Base-by-base conservation (phyloP, 1,139 yeast species). In the Yamadazyma songkhlaensis region DNA sequence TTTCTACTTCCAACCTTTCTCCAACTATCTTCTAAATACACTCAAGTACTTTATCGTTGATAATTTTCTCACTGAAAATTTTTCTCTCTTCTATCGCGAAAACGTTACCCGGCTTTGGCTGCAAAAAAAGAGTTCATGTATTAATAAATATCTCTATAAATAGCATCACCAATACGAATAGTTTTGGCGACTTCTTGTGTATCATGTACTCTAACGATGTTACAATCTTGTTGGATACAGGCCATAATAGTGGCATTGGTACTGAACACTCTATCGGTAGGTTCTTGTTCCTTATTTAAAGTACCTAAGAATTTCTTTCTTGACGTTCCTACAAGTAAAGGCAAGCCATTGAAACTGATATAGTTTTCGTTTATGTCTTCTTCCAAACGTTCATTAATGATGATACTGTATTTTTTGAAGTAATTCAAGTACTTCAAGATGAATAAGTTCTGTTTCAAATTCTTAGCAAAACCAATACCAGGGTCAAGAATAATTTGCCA, bases 401-500 rank as follows among this genome's bases (percentile, higher is more conserved):
- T 49, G 11, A 62, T 50, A 0, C 79, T 62, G 48, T 79, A 82
- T 27, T 66, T 59, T 53, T 81, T 80, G 51, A 84, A 58, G n/a
- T 60, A 46, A 4, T 80, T 71, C 3, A 84, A 72, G 39, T 80
- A 68, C 41, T 79, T 74, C 22, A 92, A 68, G 1, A 89, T 50
- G 9, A 74, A 71, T 31, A 90, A 50, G 56, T 90, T 92, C 52
- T 90, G 96, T 8, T 59, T 49, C 31, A 74, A 52, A 38, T 72
- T 73, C 57, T 92, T 92, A 14, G 97, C 97, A 62, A 92, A 92
- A 2, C 98, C 98, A 37, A 92, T 63, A 1, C 98, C 98, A 0
- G 99, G 98, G 58, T 92, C 99, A 9, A 89, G 55, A 12, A 94
- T 80, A 2, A 92, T 65, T 60, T 92, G 97, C 96, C 97, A 92